Percentiles rank a stretch among this genome's conserved stretches.
Conservation (phyloP, 305 asterid species). For the Fraxinus sp. region DNA sequence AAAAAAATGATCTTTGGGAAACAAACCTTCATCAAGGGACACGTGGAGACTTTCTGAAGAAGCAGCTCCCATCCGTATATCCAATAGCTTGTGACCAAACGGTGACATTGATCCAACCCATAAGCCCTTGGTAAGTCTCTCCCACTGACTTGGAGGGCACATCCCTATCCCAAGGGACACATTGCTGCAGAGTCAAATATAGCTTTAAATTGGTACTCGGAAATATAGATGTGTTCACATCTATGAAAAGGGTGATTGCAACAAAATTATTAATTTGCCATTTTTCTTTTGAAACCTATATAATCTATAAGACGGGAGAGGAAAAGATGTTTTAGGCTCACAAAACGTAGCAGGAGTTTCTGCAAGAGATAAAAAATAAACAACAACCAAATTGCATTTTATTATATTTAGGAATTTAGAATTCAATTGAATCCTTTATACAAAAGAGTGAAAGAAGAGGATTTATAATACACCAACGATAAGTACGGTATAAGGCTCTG, state of each 20-base stretch:
- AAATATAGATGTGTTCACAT: neutral
- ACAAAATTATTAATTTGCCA: constrained; percentile 9
- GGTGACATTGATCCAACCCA: constrained; percentile 89
- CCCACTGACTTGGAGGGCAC: constrained; percentile 78
- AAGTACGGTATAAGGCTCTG: neutral
- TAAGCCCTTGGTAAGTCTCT: constrained; percentile 59
- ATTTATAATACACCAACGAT: neutral
- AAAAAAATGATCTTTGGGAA: constrained; percentile 11
- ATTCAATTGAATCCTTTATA: neutral
- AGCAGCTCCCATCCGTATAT: constrained; percentile 60
- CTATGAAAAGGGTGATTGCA: neutral
- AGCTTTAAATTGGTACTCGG: constrained; percentile 14
- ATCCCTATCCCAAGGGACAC: constrained; percentile 68
- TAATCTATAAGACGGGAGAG: constrained; percentile 7
- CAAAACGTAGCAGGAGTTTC: constrained; percentile 3
- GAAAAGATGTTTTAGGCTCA: constrained; percentile 2
- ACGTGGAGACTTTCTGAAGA: constrained; percentile 55
- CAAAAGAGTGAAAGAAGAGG: neutral
- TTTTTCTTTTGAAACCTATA: neutral
- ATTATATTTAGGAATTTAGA: constrained; percentile 1
- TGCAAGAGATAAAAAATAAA: neutral
- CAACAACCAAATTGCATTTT: neutral
- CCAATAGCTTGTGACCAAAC: constrained; percentile 75
- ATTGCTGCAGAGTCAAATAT: constrained; percentile 52
- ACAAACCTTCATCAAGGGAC: constrained; percentile 78